Evolutionary conservation across 1,284 basidiomycete species (phyloP).

Genomic region (Tylopilus sp.): DNA sequence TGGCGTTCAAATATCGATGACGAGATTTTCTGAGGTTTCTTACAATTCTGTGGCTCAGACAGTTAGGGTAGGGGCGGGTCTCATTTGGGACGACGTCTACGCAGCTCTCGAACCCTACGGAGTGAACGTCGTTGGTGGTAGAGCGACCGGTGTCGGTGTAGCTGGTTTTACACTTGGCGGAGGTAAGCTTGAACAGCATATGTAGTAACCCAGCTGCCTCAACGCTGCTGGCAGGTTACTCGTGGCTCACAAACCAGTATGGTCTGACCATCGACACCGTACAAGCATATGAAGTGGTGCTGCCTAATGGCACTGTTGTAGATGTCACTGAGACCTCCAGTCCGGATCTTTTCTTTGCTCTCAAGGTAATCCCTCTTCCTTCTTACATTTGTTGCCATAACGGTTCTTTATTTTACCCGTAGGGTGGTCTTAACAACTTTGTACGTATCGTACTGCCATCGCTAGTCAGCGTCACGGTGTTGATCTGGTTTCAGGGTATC

Average conservation of each 20-base stretch:
- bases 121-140: constrained; percentile 55
- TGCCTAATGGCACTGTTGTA: constrained; percentile 55
- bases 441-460: constrained; percentile 43
- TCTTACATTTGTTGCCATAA: neutral
- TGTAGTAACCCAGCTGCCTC: constrained; percentile 20
- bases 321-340: constrained; percentile 50
- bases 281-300: constrained; percentile 58
- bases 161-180: constrained; percentile 46
- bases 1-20: constrained; percentile 23
- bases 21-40: constrained; percentile 13
- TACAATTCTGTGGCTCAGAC: constrained; percentile 46
- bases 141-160: constrained; percentile 55
- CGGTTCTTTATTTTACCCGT: neutral
- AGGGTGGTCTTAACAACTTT: constrained; percentile 73
- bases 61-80: constrained; percentile 59
- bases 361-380: constrained; percentile 47
- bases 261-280: constrained; percentile 65
- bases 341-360: constrained; percentile 57
- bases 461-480: neutral
- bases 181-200: constrained; percentile 56
- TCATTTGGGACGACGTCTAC: constrained; percentile 56
- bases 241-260: constrained; percentile 46
- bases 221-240: constrained; percentile 16
- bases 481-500: constrained; percentile 56
- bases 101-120: constrained; percentile 54